Percentiles rank a stretch among this genome's conserved stretches.
These are phyloP conservation scores for Ceratorhiza oryzae-sativae DNA, from an alignment of 1,284 basidiomycete genomes.

Conservation along the genomic window DNA sequence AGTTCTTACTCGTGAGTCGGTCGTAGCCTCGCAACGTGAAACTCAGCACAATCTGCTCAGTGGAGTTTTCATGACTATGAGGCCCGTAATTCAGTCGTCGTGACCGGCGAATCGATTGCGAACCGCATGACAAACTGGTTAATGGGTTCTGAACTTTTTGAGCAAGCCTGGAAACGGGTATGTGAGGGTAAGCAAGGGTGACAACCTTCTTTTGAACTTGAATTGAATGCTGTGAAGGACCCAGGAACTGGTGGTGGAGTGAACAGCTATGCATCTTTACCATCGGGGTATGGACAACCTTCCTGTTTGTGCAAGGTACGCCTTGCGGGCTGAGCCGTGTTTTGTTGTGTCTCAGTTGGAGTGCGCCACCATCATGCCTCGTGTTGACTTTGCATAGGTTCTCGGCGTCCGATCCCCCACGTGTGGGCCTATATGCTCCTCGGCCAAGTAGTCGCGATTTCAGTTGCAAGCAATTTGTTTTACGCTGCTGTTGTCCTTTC, in stretches of 20 bases:
- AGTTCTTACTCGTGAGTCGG: constrained; percentile 58
- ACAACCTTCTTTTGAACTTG: neutral
- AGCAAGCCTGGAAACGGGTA: constrained; percentile 65
- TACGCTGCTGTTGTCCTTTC: constrained; percentile 61
- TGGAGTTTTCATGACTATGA: constrained; percentile 64
- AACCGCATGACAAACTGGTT: constrained; percentile 65
- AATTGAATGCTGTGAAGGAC: constrained; percentile 45
- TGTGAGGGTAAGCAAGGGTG: constrained; percentile 47
- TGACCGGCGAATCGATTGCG: constrained; percentile 39
- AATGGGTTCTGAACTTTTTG: constrained; percentile 65
- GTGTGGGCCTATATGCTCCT: constrained; percentile 77
- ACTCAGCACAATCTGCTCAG: constrained; percentile 47
- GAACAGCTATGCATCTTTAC: constrained; percentile 75
- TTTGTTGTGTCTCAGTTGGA: neutral
- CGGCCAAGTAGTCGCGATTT: constrained; percentile 76
- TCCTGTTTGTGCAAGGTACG: constrained; percentile 65
- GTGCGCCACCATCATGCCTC: constrained; percentile 1
- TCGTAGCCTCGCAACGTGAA: neutral
- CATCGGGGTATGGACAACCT: constrained; percentile 66
- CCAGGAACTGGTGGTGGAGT: constrained; percentile 76
- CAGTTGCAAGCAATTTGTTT: constrained; percentile 72
- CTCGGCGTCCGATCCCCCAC: constrained; percentile 59
- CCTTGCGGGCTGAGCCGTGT: constrained; percentile 13
- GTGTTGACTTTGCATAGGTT: constrained; percentile 50
- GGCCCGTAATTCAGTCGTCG: constrained; percentile 19